Evolutionary conservation across 2,329 filamentous ascomycete species (phyloP).

Genomic region (Madurella mycetomatis): DNA sequence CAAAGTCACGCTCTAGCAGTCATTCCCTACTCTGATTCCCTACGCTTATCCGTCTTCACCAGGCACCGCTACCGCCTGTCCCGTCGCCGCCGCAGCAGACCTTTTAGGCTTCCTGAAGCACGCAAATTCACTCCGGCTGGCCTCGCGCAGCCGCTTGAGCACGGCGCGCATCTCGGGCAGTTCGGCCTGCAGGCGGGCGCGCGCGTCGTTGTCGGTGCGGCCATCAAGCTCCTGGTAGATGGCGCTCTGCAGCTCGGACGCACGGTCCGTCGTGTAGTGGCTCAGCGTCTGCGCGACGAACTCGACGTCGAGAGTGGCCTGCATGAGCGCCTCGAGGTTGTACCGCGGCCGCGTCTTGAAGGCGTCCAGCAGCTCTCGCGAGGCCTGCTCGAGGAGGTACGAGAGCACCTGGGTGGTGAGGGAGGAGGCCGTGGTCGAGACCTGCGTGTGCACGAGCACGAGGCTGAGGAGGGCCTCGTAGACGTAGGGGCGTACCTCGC

Average conservation of each 20-base stretch:
- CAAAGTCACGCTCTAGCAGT: too few species aligned
- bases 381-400: conserved; percentile 79
- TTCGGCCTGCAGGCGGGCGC: conserved; percentile 76
- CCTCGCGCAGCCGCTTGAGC: conserved; percentile 77
- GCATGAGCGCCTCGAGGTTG: conserved; percentile 79
- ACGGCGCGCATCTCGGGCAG: conserved; percentile 83
- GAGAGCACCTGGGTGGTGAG: conserved; percentile 79
- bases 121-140: conserved; percentile 80
- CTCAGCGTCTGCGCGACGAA: conserved; percentile 92
- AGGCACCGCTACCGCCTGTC: conserved; percentile 2
- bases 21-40: background rate
- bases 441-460: conserved; percentile 87
- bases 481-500: conserved; percentile 79
- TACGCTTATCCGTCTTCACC: conserved; percentile 22
- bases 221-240: conserved; percentile 90
- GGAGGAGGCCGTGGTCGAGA: conserved; percentile 71
- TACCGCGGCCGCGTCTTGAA: conserved; percentile 68
- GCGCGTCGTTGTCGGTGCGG: conserved; percentile 82
- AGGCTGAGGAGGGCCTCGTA: conserved; percentile 81
- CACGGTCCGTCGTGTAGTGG: conserved; percentile 81
- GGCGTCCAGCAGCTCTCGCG: conserved; percentile 71
- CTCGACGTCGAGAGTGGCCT: conserved; percentile 94
- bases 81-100: conserved; percentile 23
- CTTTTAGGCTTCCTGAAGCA: conserved; percentile 68
- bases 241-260: conserved; percentile 75